Evolutionary conservation across 495 filamentous ascomycete genomes (phyloP).

Genomic region (Hyaloscypha variabilis): DNA sequence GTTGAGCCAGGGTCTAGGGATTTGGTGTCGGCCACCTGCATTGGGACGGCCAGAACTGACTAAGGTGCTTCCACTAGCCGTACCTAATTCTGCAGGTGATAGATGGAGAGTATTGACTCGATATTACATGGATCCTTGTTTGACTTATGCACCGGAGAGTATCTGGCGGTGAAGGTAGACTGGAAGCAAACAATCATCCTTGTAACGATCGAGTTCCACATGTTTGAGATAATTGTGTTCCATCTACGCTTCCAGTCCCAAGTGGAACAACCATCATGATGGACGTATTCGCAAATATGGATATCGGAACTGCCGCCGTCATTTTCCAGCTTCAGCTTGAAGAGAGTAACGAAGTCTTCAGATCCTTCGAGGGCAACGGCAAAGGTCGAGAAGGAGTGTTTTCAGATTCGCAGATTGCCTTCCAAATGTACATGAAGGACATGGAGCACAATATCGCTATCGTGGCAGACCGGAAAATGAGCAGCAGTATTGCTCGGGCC

Average conservation of each 20-base stretch:
- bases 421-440: conserved; percentile 33
- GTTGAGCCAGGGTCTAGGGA: not conserved
- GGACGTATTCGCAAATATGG: conserved; percentile 5
- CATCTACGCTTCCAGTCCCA: not conserved
- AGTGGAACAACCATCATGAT: not conserved
- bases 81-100: not conserved
- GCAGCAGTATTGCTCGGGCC: conserved; percentile 36
- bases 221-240: not conserved
- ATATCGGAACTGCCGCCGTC: conserved; percentile 16
- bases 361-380: conserved; percentile 29
- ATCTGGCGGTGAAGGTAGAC: not conserved
- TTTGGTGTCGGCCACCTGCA: not conserved
- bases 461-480: conserved; percentile 34
- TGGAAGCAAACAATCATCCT: not conserved
- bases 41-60: not conserved
- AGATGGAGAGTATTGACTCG: not conserved
- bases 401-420: conserved; percentile 36
- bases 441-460: conserved; percentile 23
- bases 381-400: conserved; percentile 33
- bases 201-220: not conserved
- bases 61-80: not conserved
- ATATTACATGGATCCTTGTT: not conserved
- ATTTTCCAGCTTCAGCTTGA: conserved; percentile 33
- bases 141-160: not conserved
- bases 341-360: conserved; percentile 30